Conservation (phyloP, 106 monocot species). For the Dendrobium huoshanense region DNA sequence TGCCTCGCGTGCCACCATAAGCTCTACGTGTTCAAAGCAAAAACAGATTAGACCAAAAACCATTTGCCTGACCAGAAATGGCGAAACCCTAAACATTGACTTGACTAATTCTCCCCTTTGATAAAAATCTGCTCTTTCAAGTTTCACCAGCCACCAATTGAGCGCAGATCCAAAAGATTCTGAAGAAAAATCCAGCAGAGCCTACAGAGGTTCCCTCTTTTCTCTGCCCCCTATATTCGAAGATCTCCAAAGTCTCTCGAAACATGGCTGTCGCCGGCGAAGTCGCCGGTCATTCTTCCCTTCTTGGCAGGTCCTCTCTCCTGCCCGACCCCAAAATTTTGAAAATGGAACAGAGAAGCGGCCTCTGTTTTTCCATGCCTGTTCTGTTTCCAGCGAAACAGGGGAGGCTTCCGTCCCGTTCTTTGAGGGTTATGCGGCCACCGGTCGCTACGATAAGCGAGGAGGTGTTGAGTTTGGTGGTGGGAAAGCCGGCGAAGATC, state of each 20-base stretch:
- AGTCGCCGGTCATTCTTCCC: background rate
- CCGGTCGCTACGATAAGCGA: constrained; percentile 37
- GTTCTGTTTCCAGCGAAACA: constrained; percentile 3
- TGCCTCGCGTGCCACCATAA: too few relatives aligned
- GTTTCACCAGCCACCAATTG: background rate
- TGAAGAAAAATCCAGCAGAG: background rate
- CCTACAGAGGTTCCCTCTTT: background rate
- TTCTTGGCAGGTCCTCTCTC: constrained; percentile 18
- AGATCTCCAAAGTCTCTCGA: background rate
- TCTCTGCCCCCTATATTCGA: background rate
- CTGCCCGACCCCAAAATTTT: constrained; percentile 7
- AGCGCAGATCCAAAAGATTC: background rate
- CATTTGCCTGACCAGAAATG: too few relatives aligned
- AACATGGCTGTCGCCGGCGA: constrained; percentile 19
- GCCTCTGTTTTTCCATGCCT: constrained; percentile 19
- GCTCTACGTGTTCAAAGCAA: too few relatives aligned
- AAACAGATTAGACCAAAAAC: too few relatives aligned
- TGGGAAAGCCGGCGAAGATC: constrained; percentile 27
- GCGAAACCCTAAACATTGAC: too few relatives aligned
- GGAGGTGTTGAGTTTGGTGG: constrained; percentile 26
- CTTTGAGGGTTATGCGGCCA: constrained; percentile 1
- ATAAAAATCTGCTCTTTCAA: background rate
- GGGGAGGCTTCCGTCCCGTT: background rate
- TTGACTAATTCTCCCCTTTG: background rate
- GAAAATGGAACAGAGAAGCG: constrained; percentile 10